These are phyloP conservation scores for Plasmodium vinckei DNA, from an alignment of 169 alveolate species.

Conservation along the genomic window DNA sequence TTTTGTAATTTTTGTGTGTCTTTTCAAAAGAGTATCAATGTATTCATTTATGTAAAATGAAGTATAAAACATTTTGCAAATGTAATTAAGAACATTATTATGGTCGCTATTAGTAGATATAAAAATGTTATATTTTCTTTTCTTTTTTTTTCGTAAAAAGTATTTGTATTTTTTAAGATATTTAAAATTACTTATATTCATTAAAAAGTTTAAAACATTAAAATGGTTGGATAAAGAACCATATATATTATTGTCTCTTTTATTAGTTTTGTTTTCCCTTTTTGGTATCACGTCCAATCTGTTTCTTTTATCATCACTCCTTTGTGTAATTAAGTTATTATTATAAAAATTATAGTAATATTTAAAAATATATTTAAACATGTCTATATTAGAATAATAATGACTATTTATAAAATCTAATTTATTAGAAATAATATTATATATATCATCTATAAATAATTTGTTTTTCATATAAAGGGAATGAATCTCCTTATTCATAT, in stretches of 20 bases:
- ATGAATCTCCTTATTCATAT: conserved; percentile 17
- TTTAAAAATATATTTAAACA: conserved; percentile 62
- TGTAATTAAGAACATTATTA: conserved; percentile 14
- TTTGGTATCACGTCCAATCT: not conserved
- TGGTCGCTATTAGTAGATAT: not conserved
- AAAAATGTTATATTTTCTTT: conserved; percentile 22
- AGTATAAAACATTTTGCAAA: conserved; percentile 8
- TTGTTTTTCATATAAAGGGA: conserved; percentile 5
- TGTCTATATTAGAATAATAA: conserved; percentile 12
- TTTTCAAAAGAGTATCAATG: conserved; percentile 50
- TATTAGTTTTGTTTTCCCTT: not conserved
- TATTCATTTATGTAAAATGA: conserved; percentile 51
- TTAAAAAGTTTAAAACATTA: conserved; percentile 38
- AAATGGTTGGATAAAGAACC: conserved; percentile 3
- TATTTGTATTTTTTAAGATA: conserved; percentile 59
- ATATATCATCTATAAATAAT: conserved; percentile 23
- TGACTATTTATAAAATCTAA: conserved; percentile 29
- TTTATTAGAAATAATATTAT: conserved; percentile 17
- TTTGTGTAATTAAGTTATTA: conserved; percentile 2
- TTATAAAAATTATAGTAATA: conserved; percentile 45
- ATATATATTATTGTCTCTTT: conserved; percentile 1
- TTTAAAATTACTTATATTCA: conserved; percentile 35
- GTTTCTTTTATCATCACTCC: not conserved
- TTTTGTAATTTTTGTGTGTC: conserved; percentile 10
- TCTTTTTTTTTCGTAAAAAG: conserved; percentile 17